Base-by-base conservation (phyloP, 2,329 filamentous ascomycete genomes). In the Cordyceps sp. region DNA sequence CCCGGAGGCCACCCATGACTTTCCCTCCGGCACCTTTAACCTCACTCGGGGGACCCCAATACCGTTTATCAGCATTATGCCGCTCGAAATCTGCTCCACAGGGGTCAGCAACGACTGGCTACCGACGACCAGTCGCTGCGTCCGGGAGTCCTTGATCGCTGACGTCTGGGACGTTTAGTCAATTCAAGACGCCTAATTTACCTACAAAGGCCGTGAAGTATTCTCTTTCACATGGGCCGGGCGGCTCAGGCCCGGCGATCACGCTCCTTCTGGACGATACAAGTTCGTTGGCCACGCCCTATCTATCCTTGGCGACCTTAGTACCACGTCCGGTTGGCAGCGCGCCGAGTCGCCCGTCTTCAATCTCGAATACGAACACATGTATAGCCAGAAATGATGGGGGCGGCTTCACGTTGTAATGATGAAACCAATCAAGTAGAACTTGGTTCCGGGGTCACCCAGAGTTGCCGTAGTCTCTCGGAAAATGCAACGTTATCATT, bases 251-350 rank as follows among this genome's bases (percentile, higher is more conserved):
- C 18, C 33, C 13, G 36, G 29, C 10, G 12, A 32, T 5, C 26
- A 30, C 26, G 33, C 31, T 15, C 33, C 36, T 16, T 30, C 30
- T 16, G 36, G 33, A 12, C 19, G 28, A 12, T 37, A 35, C 25
- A 27, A 33, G 33, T 30, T 37, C 17, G 28, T 37, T 17, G 27
- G 16, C 29, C 30, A 21, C 13, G 33, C 31, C n/a, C 27, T 37
- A 15, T 26, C 30, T 18, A 31, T 35, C 24, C 23, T 33, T 18
- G 30, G 33, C 27, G 24, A 35, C 10, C 26, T 16, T 5, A n/a
- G n/a, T 5, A 30, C 33, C 19, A 20, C 12, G 23, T 10, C 10
- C n/a, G 22, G 32, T 14, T 35, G 33, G 33, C 20, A 32, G 14
- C 19, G 7, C 14, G 17, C 32, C 15, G 30, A 32, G 26, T 24